Base-by-base conservation (phyloP, 805 yeast genomes). In the Hyphopichia homilentoma region DNA sequence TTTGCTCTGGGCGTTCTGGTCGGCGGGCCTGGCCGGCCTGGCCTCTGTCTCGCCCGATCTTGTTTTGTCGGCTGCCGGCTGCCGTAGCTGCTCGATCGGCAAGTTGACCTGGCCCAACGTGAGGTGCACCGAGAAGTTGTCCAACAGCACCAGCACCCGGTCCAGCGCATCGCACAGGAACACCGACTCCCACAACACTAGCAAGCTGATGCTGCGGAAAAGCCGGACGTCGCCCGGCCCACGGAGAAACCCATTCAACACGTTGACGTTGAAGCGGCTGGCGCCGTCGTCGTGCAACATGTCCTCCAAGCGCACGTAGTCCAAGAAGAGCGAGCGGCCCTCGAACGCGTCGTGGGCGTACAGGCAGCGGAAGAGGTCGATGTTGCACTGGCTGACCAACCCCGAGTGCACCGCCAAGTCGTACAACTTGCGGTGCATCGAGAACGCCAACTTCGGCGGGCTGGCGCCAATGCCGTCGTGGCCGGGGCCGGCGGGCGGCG, bases 191-290 rank as follows among this genome's bases (percentile, higher is more conserved):
- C 49, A 50, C 9, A 30, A 26, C 6, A 58, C 24, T 2, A 33
- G 36, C 7, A 59, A 35, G 29, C 57, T 61, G 9, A 54, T 25
- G 28, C 48, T 52, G 31, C 61, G 36, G 40, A 52, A 51, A 8
- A 58, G 39, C 21, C 43, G 40, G 16, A 43, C 15, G 4, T 29
- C 34, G 4, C 26, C 19, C 7, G 12, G 11, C 7, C 44, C 47
- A 14, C 43, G 45, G 9, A 57, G 22, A 22, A 34, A 39, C 16
- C 61, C 61, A 34, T 54, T 49, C 29, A 45, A 36, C 4, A 49
- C 13, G 8, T 46, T 38, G 8, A 52, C 13, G 3, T 40, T 39
- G 14, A 52, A 32, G 2, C 35, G 30, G 25, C 44, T 45, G 22
- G 36, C 39, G 7, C 46, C 48, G 21, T 41, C 41, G 13, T 39